Conservation (phyloP, 2,329 filamentous ascomycete species). For the Atkinsonella hypoxylon region DNA sequence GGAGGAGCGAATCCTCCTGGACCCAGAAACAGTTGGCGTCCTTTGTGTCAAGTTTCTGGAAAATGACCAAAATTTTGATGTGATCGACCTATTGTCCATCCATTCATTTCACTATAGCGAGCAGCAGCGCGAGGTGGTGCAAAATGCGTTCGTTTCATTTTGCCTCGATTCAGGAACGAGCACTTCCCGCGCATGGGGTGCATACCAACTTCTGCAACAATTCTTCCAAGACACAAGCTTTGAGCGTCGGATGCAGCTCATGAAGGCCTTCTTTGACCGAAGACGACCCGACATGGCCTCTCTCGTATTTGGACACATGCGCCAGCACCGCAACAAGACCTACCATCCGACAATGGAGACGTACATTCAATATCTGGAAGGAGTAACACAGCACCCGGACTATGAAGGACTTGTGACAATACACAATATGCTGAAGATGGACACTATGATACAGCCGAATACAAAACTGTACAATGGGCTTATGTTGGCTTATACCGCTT, state of each 20-base stretch:
- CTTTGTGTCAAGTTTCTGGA: constrained; percentile 65
- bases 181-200: constrained; percentile 52
- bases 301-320: constrained; percentile 87
- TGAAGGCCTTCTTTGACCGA: constrained; percentile 72
- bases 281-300: constrained; percentile 73
- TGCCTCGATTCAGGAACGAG: constrained; percentile 50
- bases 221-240: constrained; percentile 56
- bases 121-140: constrained; percentile 54
- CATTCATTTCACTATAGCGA: constrained; percentile 61
- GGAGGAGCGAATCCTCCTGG: constrained; percentile 55
- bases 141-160: constrained; percentile 54
- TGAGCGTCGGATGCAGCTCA: constrained; percentile 55
- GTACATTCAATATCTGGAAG: constrained; percentile 68
- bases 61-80: constrained; percentile 65
- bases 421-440: constrained; percentile 91
- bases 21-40: constrained; percentile 60
- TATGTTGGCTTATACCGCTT: constrained; percentile 73
- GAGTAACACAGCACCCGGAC: constrained; percentile 47
- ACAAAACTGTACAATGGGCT: constrained; percentile 72
- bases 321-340: constrained; percentile 52
- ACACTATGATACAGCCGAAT: constrained; percentile 63
- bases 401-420: constrained; percentile 58
- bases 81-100: constrained; percentile 69
- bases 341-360: constrained; percentile 59
- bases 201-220: constrained; percentile 53